Conservation (phyloP, 495 filamentous ascomycete genomes). For the Aspergillus bertholletiae region DNA sequence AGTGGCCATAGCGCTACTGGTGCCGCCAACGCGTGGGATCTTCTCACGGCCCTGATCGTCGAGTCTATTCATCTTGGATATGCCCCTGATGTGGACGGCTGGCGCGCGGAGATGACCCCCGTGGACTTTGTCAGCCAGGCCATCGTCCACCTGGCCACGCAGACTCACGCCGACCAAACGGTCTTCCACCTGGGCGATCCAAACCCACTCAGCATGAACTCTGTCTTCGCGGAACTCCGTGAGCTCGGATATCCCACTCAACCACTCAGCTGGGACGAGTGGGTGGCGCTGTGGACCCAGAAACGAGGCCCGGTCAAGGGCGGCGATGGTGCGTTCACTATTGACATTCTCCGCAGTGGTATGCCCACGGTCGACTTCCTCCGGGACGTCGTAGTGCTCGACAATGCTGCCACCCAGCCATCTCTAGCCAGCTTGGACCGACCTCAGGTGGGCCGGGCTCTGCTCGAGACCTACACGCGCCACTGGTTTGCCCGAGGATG, state of each 20-base stretch:
- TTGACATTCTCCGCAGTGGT: slow-evolving; percentile 51
- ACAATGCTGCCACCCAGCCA: slow-evolving; percentile 54
- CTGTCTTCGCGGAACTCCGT: slow-evolving; percentile 52
- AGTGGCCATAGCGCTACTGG: slow-evolving; percentile 61
- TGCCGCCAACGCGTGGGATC: slow-evolving; percentile 65
- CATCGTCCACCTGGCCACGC: slow-evolving; percentile 56
- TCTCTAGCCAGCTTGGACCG: slow-evolving; percentile 53
- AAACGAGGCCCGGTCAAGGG: slow-evolving; percentile 53
- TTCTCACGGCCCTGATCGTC: slow-evolving; percentile 61
- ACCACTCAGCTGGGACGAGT: slow-evolving; percentile 56
- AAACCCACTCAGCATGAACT: slow-evolving; percentile 51
- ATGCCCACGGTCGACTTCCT: slow-evolving; percentile 64
- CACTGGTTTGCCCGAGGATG: slow-evolving; percentile 70
- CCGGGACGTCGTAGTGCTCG: slow-evolving; percentile 55
- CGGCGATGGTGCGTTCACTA: slow-evolving; percentile 57
- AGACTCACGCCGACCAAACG: slow-evolving; percentile 48
- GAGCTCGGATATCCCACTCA: slow-evolving; percentile 62
- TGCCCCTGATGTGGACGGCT: slow-evolving; percentile 59
- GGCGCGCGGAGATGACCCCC: slow-evolving; percentile 70
- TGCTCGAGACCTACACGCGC: slow-evolving; percentile 63
- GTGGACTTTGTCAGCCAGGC: slow-evolving; percentile 67
- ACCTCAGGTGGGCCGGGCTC: slow-evolving; percentile 54
- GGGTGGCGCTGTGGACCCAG: slow-evolving; percentile 60
- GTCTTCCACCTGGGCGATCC: slow-evolving; percentile 66
- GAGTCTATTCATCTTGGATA: slow-evolving; percentile 63